phyloP scores from a whole-genome alignment of 768 basidiomycete species.

The Hemileccinum impolitum region DNA sequence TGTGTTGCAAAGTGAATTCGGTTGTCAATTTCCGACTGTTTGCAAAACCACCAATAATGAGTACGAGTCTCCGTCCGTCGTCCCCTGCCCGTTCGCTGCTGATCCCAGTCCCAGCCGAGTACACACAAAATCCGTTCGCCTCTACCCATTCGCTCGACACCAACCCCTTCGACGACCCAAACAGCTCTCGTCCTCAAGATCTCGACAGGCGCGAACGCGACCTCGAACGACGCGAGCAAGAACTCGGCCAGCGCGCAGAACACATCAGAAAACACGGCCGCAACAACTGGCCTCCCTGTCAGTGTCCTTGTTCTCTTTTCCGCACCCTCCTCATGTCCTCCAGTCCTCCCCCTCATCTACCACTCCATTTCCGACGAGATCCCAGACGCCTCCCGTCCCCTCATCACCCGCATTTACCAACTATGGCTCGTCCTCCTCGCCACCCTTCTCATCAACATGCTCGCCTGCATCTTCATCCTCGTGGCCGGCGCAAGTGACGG shows the following conservation, averaged over 20 bases:
- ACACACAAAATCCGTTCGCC: constrained; percentile 75
- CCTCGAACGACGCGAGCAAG: constrained; percentile 73
- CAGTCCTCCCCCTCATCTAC: constrained; percentile 92
- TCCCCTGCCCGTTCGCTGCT: not conserved
- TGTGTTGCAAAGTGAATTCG: too few species aligned
- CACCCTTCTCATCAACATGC: constrained; percentile 84
- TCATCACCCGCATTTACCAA: constrained; percentile 85
- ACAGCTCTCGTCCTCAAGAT: constrained; percentile 52
- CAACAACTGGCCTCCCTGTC: constrained; percentile 94
- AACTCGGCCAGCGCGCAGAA: constrained; percentile 66
- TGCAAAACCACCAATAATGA: constrained; percentile 18
- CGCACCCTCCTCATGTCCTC: constrained; percentile 19
- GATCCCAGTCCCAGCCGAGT: constrained; percentile 19
- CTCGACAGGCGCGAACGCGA: constrained; percentile 78
- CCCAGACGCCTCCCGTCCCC: constrained; percentile 70
- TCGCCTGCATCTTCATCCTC: constrained; percentile 86
- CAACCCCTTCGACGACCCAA: constrained; percentile 89
- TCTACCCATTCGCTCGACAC: constrained; percentile 81
- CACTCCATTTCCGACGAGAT: constrained; percentile 92
- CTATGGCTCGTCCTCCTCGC: constrained; percentile 88
- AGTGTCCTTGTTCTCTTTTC: constrained; percentile 29
- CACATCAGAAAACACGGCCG: constrained; percentile 70
- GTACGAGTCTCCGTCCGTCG: constrained; percentile 12
- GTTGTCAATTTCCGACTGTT: constrained; percentile 4
- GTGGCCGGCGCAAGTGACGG: constrained; percentile 72